Percentiles rank a stretch among this genome's conserved stretches.
phyloP scores from a whole-genome alignment of 1,139 yeast species.

The Hanseniaspora uvarum region DNA sequence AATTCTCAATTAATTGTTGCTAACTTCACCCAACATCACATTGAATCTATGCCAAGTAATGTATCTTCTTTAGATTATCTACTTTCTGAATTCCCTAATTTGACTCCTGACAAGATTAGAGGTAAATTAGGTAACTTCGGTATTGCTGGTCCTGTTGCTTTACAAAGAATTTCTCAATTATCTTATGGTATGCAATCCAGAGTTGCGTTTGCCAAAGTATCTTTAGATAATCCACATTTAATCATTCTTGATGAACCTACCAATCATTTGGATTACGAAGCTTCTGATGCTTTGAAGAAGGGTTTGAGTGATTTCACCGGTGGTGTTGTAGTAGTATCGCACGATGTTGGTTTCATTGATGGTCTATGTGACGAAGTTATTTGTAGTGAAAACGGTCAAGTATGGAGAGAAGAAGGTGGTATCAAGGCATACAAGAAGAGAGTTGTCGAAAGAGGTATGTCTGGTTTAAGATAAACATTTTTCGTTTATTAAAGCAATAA shows the following conservation, averaged over 20 bases:
- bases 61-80: conserved; percentile 89
- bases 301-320: conserved; percentile 84
- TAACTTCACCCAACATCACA: conserved; percentile 98
- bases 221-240: conserved; percentile 85
- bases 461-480: conserved; percentile 2
- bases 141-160: conserved; percentile 84
- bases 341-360: conserved; percentile 84
- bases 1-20: conserved; percentile 88
- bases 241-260: conserved; percentile 95
- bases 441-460: conserved; percentile 77
- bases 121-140: conserved; percentile 95
- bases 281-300: conserved; percentile 87
- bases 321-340: conserved; percentile 95
- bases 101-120: conserved; percentile 91
- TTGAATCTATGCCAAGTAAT: conserved; percentile 90
- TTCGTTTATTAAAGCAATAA: neutral
- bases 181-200: conserved; percentile 99
- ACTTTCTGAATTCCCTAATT: conserved; percentile 84
- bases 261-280: conserved; percentile 95
- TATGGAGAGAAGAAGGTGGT: conserved; percentile 67
- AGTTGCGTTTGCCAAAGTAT: conserved; percentile 93
- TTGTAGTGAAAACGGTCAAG: conserved; percentile 83
- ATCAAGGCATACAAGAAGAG: conserved; percentile 73
- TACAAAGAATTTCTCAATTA: conserved; percentile 77
- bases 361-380: conserved; percentile 86